Percentiles rank a stretch among this genome's conserved stretches.
Evolutionary conservation across 768 basidiomycete genomes (phyloP).

Genomic region (Hortiboletus campestris): DNA sequence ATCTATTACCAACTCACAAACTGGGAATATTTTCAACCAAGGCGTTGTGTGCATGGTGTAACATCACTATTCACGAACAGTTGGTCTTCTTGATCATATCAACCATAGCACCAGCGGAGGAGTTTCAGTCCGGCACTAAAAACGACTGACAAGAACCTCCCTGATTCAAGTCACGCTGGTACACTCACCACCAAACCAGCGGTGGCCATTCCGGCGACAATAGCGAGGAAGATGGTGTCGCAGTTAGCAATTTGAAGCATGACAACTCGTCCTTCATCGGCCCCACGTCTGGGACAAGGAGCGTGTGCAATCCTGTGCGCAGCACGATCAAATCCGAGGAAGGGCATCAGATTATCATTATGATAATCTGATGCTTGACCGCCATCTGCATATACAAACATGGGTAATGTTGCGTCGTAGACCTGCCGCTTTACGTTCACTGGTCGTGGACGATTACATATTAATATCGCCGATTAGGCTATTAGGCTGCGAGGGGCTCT

Average conservation of each 20-base stretch:
- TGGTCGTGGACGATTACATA: no score
- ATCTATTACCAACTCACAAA: slow-evolving; percentile 1
- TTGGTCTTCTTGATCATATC: slow-evolving; percentile 10
- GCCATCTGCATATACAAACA: slow-evolving; percentile 16
- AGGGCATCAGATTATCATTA: slow-evolving; percentile 4
- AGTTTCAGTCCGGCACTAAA: slow-evolving; percentile 28
- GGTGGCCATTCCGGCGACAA: slow-evolving; percentile 20
- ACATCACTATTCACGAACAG: slow-evolving; percentile 10
- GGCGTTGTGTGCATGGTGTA: slow-evolving; percentile 7
- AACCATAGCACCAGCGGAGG: slow-evolving; percentile 1
- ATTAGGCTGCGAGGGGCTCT: no score
- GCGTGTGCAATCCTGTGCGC: slow-evolving; percentile 30
- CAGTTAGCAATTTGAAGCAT: slow-evolving; percentile 32
- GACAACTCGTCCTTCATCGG: slow-evolving; percentile 26
- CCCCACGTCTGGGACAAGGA: slow-evolving; percentile 12
- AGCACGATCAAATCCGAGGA: slow-evolving; percentile 20
- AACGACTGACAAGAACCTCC: slow-evolving; percentile 27
- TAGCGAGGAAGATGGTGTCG: slow-evolving; percentile 22
- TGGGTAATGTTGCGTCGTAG: slow-evolving; percentile 11
- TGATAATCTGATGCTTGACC: slow-evolving; percentile 9
- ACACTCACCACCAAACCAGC: slow-evolving; percentile 32
- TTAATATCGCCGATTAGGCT: no score
- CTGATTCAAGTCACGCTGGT: slow-evolving; percentile 26
- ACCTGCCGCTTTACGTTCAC: no score
- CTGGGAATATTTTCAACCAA: slow-evolving; percentile 9